These are phyloP conservation scores for Deuterostichococcus epilithicus DNA, from an alignment of 139 green algal species.

Conservation along the genomic window DNA sequence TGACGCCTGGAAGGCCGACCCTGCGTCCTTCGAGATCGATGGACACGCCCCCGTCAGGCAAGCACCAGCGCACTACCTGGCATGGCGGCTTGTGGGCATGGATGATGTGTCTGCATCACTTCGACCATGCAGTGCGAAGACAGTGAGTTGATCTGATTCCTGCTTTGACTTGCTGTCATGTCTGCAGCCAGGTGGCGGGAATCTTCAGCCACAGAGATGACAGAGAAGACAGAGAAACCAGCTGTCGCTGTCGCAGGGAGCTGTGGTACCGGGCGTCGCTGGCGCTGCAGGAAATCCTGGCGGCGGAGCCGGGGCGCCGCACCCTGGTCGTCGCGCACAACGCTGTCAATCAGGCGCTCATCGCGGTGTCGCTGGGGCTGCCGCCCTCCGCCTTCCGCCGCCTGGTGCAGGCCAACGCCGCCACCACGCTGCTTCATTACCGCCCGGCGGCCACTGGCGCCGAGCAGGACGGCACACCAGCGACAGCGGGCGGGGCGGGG, in stretches of 20 bases:
- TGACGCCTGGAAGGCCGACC: slow-evolving; percentile 69
- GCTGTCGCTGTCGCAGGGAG: slow-evolving; percentile 44
- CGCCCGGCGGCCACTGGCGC: slow-evolving; percentile 22
- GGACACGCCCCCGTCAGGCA: slow-evolving; percentile 70
- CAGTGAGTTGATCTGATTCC: too few relatives aligned
- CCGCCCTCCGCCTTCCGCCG: slow-evolving; percentile 71
- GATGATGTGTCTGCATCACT: too few relatives aligned
- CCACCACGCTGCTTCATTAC: slow-evolving; percentile 80
- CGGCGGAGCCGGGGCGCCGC: slow-evolving; percentile 8
- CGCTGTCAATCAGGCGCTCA: slow-evolving; percentile 88
- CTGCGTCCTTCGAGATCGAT: slow-evolving; percentile 82
- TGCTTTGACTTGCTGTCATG: too few relatives aligned
- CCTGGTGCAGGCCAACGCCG: slow-evolving; percentile 65
- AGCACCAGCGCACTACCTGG: too few relatives aligned
- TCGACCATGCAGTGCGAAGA: too few relatives aligned
- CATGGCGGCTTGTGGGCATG: too few relatives aligned
- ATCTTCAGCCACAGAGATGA: too few relatives aligned
- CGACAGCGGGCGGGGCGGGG: not conserved
- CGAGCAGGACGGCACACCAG: not conserved
- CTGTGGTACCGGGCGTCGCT: slow-evolving; percentile 79
- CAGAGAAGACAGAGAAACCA: too few relatives aligned
- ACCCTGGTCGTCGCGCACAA: slow-evolving; percentile 94
- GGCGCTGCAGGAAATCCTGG: slow-evolving; percentile 82
- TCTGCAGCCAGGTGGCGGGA: too few relatives aligned
- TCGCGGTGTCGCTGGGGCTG: slow-evolving; percentile 74